Percentiles rank a stretch among this genome's conserved stretches.
Evolutionary conservation across 2,329 filamentous ascomycete genomes (phyloP).

Genomic region (Phaeoacremonium minimum): DNA sequence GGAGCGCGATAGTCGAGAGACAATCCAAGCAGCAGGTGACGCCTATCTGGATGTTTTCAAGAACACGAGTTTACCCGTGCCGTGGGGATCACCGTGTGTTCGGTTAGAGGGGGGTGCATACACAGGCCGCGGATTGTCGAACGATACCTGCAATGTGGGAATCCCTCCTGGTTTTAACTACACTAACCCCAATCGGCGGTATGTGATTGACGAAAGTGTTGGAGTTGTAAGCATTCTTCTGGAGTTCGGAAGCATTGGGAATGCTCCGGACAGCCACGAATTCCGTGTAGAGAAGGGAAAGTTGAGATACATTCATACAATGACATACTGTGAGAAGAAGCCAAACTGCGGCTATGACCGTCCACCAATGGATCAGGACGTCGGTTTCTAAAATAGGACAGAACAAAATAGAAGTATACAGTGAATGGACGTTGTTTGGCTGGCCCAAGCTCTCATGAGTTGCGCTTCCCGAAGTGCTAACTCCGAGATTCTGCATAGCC

Average conservation of each 20-base stretch:
- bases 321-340: no score
- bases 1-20: conserved; percentile 16
- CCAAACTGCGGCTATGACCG: no score
- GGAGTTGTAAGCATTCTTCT: conserved; percentile 22
- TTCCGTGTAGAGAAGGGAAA: conserved; percentile 22
- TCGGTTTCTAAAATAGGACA: no score
- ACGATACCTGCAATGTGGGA: conserved; percentile 4
- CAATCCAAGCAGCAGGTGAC: conserved; percentile 21
- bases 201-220: conserved; percentile 22
- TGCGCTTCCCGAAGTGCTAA: no score
- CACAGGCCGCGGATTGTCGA: conserved; percentile 23
- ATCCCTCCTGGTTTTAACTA: conserved; percentile 10
- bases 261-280: conserved; percentile 22
- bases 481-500: no score
- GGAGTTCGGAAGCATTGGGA: conserved; percentile 16
- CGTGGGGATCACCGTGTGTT: conserved; percentile 29
- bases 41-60: conserved; percentile 28
- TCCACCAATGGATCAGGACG: no score
- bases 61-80: conserved; percentile 22
- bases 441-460: no score
- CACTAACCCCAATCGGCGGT: conserved; percentile 21
- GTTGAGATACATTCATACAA: conserved; percentile 22
- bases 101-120: conserved; percentile 19
- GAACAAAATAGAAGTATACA: no score
- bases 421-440: no score